Evolutionary conservation across 1,284 basidiomycete genomes (phyloP), one percentile per base, ranked within the genome.

Genomic region (Puccinia coronata): DNA sequence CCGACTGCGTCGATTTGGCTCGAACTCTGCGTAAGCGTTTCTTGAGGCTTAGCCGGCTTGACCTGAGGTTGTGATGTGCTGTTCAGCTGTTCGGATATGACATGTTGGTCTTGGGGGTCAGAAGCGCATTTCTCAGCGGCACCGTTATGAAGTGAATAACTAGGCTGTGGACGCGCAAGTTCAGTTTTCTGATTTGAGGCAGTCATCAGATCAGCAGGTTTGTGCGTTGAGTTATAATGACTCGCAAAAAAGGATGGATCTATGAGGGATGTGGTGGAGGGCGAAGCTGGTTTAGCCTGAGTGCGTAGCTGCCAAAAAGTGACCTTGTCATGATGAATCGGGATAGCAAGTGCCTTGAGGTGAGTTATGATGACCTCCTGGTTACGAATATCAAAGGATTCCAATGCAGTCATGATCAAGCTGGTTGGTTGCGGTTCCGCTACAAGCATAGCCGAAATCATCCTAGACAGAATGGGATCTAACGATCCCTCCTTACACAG

Each of bases 391-490:
- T 47, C 59, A 18, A 76, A 25, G 41, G 55, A 28, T 36, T 36
- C 39, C 31, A 76, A 76, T 28, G 74, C 59, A 25, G 16, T 28
- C 28, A 63, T 41, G 5, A 76, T 39, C 31, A 61, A 39, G n/a
- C 2, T 36, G 11, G 41, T 47, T 12, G 57, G 14, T 51, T 76
- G 74, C 47, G 55, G 74, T 20, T 59, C 74, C 28, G 57, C 31
- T 9, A n/a, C 43, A 63, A 76, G 59, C 74, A 76, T 76, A 36
- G 74, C 74, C 49, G 25, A 25, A 31, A 76, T 34, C 74, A 76
- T 76, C 25, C 47, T 76, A 5, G 28, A 34, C 6, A 65, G 53
- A 14, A 47, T 59, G 36, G 74, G 74, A 63, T 76, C 74, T 43
- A 76, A 49, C 18, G 25, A 28, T 49, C 23, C 11, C 11, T 47